phyloP scores from a whole-genome alignment of 305 asterid genomes.

The Salvia sclarea region DNA sequence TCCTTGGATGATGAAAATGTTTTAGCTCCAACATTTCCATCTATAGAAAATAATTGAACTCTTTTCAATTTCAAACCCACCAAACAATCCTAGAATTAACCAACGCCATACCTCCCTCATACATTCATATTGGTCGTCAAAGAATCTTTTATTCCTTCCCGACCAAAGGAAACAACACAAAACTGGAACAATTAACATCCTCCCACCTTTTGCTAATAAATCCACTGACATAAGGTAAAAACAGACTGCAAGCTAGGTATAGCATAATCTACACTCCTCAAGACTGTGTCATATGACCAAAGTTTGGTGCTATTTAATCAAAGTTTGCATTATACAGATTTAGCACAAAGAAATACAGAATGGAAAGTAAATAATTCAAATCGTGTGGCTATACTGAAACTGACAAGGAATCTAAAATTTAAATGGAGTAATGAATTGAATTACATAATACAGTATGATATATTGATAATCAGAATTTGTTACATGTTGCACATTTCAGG shows the following conservation, averaged over 20 bases:
- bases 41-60: background rate
- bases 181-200: background rate
- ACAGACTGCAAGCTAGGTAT: too few relatives aligned
- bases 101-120: background rate
- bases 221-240: too few relatives aligned
- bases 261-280: too few relatives aligned
- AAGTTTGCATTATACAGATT: background rate
- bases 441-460: background rate
- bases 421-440: background rate
- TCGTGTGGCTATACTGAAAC: background rate
- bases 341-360: background rate
- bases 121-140: background rate
- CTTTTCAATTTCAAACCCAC: background rate
- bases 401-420: too few relatives aligned
- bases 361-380: background rate
- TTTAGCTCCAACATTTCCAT: background rate
- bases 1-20: background rate
- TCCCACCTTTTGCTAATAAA: too few relatives aligned
- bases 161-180: background rate
- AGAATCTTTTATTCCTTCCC: background rate
- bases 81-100: background rate
- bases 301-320: background rate
- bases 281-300: background rate
- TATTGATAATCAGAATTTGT: slow-evolving; percentile 23
- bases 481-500: slow-evolving; percentile 9